Evolutionary conservation across 768 basidiomycete species (phyloP).

Genomic region (Dioszegia aurantiaca): DNA sequence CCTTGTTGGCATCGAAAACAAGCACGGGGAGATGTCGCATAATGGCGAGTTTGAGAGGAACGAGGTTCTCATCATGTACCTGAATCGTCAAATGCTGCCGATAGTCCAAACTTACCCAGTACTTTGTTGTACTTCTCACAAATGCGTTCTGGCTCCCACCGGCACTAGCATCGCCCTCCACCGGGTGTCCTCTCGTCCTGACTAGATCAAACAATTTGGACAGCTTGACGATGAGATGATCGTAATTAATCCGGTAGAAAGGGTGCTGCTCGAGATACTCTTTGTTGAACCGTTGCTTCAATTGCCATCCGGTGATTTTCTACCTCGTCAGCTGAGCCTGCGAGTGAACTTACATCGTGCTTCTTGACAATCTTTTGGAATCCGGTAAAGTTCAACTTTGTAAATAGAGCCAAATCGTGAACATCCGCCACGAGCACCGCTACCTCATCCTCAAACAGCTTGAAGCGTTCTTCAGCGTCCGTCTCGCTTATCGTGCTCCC

Average conservation of each 20-base stretch:
- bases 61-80: slow-evolving; percentile 87
- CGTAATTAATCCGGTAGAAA: slow-evolving; percentile 74
- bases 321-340: slow-evolving; percentile 48
- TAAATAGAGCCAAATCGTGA: slow-evolving; percentile 73
- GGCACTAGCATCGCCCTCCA: slow-evolving; percentile 86
- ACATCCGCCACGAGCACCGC: slow-evolving; percentile 82
- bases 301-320: slow-evolving; percentile 84
- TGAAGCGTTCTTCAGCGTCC: slow-evolving; percentile 75
- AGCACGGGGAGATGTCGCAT: slow-evolving; percentile 88
- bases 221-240: slow-evolving; percentile 90
- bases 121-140: slow-evolving; percentile 97
- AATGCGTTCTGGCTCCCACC: slow-evolving; percentile 96
- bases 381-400: slow-evolving; percentile 96
- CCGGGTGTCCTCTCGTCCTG: slow-evolving; percentile 89
- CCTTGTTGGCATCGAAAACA: slow-evolving; percentile 90
- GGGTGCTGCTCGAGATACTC: slow-evolving; percentile 90
- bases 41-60: slow-evolving; percentile 88
- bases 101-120: slow-evolving; percentile 67
- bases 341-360: slow-evolving; percentile 54
- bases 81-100: slow-evolving; percentile 43
- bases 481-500: slow-evolving; percentile 65
- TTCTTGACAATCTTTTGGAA: slow-evolving; percentile 96
- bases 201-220: slow-evolving; percentile 94
- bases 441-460: slow-evolving; percentile 85
- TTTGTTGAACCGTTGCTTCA: slow-evolving; percentile 84